Percentiles rank a stretch among this genome's conserved stretches.
phyloP scores from a whole-genome alignment of 768 basidiomycete species.

The Hericium erinaceus region DNA sequence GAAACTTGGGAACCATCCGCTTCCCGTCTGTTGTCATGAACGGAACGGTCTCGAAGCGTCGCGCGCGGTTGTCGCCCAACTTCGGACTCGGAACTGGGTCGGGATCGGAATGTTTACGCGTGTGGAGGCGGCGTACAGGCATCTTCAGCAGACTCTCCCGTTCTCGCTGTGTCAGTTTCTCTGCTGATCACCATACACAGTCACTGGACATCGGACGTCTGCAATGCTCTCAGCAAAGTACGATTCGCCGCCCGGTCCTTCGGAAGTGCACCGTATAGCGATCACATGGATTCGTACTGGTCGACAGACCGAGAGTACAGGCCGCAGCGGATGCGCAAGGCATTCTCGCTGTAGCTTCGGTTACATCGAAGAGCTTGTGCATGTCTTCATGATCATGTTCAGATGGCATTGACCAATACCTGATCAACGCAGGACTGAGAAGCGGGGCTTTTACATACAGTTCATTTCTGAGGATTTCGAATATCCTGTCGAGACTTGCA shows the following conservation, averaged over 20 bases:
- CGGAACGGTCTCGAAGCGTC: too few species aligned
- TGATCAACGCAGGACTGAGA: slow-evolving; percentile 1
- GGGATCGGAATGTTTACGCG: too few species aligned
- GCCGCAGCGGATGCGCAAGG: neutral
- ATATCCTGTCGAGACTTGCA: too few species aligned
- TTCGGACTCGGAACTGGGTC: too few species aligned
- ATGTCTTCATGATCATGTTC: neutral
- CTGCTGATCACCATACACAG: neutral
- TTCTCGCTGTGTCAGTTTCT: neutral
- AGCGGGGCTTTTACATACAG: slow-evolving; percentile 5
- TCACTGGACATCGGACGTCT: slow-evolving; percentile 6
- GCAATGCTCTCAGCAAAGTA: neutral
- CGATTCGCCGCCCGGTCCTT: neutral
- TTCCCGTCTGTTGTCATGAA: too few species aligned
- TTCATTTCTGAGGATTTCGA: slow-evolving; percentile 7
- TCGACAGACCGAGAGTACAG: slow-evolving; percentile 1
- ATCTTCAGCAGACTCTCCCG: neutral
- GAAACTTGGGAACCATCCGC: too few species aligned
- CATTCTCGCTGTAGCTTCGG: neutral
- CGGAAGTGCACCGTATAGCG: slow-evolving; percentile 7
- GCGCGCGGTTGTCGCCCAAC: too few species aligned
- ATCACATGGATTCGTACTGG: slow-evolving; percentile 3
- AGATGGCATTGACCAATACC: neutral
- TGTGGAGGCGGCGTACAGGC: too few species aligned
- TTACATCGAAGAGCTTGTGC: neutral